Conservation (phyloP, 106 monocot genomes). For the Dendrobium catenatum region DNA sequence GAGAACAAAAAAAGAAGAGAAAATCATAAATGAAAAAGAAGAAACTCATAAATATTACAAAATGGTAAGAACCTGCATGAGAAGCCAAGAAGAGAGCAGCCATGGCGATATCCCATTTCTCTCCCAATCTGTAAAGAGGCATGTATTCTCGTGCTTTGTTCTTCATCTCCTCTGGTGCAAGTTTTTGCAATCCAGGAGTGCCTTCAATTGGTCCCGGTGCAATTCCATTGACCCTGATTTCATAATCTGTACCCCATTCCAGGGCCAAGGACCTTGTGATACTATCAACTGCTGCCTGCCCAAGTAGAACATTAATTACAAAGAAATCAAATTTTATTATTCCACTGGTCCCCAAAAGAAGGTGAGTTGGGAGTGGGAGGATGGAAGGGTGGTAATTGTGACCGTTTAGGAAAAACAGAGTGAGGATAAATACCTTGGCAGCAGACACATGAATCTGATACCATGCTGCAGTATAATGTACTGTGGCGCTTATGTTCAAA, state of each 20-base stretch:
- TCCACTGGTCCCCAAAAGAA: background rate
- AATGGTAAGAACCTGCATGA: slow-evolving; percentile 55
- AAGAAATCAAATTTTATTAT: background rate
- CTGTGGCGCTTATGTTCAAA: slow-evolving; percentile 87
- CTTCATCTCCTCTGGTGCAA: slow-evolving; percentile 61
- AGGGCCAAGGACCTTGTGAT: slow-evolving; percentile 88
- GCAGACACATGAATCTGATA: slow-evolving; percentile 94
- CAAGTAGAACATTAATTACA: slow-evolving; percentile 2
- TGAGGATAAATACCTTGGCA: slow-evolving; percentile 54
- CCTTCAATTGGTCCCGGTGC: slow-evolving; percentile 88
- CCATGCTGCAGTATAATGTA: slow-evolving; percentile 92
- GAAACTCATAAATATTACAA: too few species aligned
- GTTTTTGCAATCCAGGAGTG: slow-evolving; percentile 85
- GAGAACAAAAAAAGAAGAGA: too few species aligned
- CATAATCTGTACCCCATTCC: slow-evolving; percentile 95
- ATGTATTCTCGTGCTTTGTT: slow-evolving; percentile 16
- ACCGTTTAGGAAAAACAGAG: background rate
- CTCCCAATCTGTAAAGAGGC: slow-evolving; percentile 52
- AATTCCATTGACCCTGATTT: slow-evolving; percentile 92
- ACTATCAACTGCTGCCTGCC: slow-evolving; percentile 89
- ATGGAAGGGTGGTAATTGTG: too few species aligned
- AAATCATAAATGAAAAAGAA: too few species aligned
- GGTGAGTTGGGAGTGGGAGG: background rate
- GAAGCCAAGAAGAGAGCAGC: slow-evolving; percentile 83
- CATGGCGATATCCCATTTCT: slow-evolving; percentile 92